Base-by-base conservation (phyloP, 495 filamentous ascomycete genomes). In the Ramalina peruviana region DNA sequence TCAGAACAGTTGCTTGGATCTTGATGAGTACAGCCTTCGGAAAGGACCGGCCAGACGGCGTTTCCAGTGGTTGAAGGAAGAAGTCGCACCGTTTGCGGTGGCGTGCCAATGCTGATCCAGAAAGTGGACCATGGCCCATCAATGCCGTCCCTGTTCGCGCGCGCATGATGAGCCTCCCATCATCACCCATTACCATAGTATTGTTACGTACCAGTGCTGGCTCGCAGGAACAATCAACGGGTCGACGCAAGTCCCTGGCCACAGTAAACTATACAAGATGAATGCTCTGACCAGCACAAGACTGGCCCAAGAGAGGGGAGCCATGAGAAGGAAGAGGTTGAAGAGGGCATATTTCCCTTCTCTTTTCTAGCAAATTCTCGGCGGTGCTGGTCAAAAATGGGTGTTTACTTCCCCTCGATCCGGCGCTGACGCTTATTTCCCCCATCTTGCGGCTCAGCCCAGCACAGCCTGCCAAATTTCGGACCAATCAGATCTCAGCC, bases 121-220 rank as follows among this genome's bases (percentile, higher is more conserved):
- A 68, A 70, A 2, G 62, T 58, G 3, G 66, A 67, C 67, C 67
- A 70, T 6, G 54, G 53, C 3, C 66, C 66, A 47, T 66, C 65
- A 30, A 66, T 65, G 36, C 65, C 66, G 39, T 66, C 72, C 65
- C 72, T 57, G 20, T 49, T 46, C 36, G 33, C 42, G 21, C 46
- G 40, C 6, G 48, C 6, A 20, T 45, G 20, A 45, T 27, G 5
- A 26, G n/a, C 4, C 19, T 12, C 27, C 1, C 13, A 37, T 48
- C 10, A 9, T 20, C 6, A 9, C 6, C 30, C 19, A 26, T 3
- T 5, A 1, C 27, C n/a, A 11, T n/a, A 17, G 9, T 4, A 17
- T 10, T 13, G n/a, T 17, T 17, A 48, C 10, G 4, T 48, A 48
- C 45, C 45, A 48, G 30, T 36, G 37, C n/a, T 48, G 45, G 33